Percentiles rank a stretch among this genome's conserved stretches.
phyloP scores from a whole-genome alignment of 2,329 filamentous ascomycete species.

The Monosporascus ibericus region DNA sequence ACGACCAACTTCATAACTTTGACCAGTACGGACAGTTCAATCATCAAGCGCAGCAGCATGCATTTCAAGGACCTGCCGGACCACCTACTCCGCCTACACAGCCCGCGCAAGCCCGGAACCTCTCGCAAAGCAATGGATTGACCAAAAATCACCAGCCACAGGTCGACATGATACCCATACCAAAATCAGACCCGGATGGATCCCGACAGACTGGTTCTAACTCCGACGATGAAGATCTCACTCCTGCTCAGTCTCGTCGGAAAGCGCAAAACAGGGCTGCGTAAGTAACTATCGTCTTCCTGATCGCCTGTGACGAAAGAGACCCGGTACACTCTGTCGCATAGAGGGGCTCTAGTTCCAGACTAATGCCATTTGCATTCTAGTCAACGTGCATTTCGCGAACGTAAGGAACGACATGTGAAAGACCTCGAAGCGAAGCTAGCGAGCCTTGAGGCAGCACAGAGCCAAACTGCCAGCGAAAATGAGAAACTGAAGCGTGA shows the following conservation, averaged over 20 bases:
- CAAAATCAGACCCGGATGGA: slow-evolving; percentile 33
- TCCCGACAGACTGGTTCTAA: slow-evolving; percentile 40
- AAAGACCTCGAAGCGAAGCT: slow-evolving; percentile 89
- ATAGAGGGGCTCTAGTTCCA: background rate
- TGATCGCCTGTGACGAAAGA: background rate
- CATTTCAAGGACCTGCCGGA: slow-evolving; percentile 42
- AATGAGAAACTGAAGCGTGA: slow-evolving; percentile 83
- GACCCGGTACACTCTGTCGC: background rate
- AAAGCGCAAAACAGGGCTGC: slow-evolving; percentile 58
- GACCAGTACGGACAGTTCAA: slow-evolving; percentile 40
- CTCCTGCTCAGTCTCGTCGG: slow-evolving; percentile 51
- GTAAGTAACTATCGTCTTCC: slow-evolving; percentile 36
- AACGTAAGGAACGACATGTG: slow-evolving; percentile 91
- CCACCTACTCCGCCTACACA: slow-evolving; percentile 49
- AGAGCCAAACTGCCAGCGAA: slow-evolving; percentile 67
- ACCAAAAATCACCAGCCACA: slow-evolving; percentile 13
- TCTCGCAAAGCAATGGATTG: slow-evolving; percentile 16
- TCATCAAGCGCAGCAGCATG: slow-evolving; percentile 18
- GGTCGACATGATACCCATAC: slow-evolving; percentile 27
- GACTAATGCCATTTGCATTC: slow-evolving; percentile 2
- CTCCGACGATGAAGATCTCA: slow-evolving; percentile 50
- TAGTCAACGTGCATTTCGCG: slow-evolving; percentile 92
- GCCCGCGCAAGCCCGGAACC: slow-evolving; percentile 20
- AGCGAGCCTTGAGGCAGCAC: slow-evolving; percentile 66
- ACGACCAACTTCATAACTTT: slow-evolving; percentile 43